Evolutionary conservation across 495 filamentous ascomycete genomes (phyloP).

Genomic region (Delitschia confertaspora): DNA sequence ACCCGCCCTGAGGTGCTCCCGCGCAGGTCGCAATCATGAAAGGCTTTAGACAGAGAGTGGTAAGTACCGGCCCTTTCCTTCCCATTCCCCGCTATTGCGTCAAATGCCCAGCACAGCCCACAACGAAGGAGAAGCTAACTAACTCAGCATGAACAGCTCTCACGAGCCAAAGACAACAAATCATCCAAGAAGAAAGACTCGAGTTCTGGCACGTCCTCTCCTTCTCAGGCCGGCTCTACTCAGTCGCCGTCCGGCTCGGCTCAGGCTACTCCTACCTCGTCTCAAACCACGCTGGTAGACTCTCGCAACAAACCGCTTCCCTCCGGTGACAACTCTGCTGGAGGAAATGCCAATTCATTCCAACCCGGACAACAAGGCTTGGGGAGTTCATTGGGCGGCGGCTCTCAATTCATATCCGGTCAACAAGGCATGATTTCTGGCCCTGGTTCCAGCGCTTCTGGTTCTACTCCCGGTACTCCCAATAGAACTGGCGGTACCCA

Average conservation of each 20-base stretch:
- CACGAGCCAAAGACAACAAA: slow-evolving; percentile 83
- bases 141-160: slow-evolving; percentile 74
- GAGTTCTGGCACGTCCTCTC: slow-evolving; percentile 67
- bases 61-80: background rate
- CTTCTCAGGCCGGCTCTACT: slow-evolving; percentile 52
- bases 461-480: slow-evolving; percentile 49
- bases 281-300: slow-evolving; percentile 78
- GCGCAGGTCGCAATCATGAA: slow-evolving; percentile 56
- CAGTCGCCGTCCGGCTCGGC: slow-evolving; percentile 56
- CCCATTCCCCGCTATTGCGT: too few relatives aligned
- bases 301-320: slow-evolving; percentile 72
- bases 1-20: slow-evolving; percentile 10
- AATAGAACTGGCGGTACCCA: slow-evolving; percentile 38
- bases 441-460: slow-evolving; percentile 43
- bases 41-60: slow-evolving; percentile 89
- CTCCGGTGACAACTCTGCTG: slow-evolving; percentile 53
- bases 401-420: slow-evolving; percentile 31
- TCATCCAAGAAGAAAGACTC: slow-evolving; percentile 87
- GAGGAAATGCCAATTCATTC: slow-evolving; percentile 36
- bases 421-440: slow-evolving; percentile 33
- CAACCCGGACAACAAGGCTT: slow-evolving; percentile 37
- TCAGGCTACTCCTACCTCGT: slow-evolving; percentile 55
- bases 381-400: slow-evolving; percentile 33
- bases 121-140: slow-evolving; percentile 21
- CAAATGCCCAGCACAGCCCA: slow-evolving; percentile 5